Evolutionary conservation across 805 yeast species (phyloP), one percentile per base, ranked within the genome.

Genomic region (Lipomyces yamadae): DNA sequence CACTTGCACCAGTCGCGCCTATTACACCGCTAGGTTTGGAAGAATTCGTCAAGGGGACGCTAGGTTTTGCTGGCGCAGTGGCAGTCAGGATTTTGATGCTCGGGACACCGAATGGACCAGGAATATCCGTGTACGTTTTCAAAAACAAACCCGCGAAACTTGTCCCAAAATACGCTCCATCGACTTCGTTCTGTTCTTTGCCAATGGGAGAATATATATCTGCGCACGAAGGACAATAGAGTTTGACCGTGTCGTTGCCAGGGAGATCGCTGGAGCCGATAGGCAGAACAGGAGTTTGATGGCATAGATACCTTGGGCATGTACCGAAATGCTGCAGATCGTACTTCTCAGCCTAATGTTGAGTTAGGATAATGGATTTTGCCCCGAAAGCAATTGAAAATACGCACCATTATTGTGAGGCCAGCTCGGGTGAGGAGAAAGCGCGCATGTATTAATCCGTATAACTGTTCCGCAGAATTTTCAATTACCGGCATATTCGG

Each of bases 111-210:
- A 56, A 60, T 30, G 70, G 64, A 13, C 70, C 65, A 2, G 73
- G 72, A 60, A 92, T 85, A 70, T 92, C 98, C n/a, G 95, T 92
- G 79, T 89, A 92, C 84, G 91, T 89, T 76, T 92, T 90, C 68
- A 95, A 86, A 74, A 95, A 90, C 72, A 95, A 84, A 1, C 97
- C 98, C 0, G 97, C 95, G 80, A 95, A 95, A 45, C 96, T 88
- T 0, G 98, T 92, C 4, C 99, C 98, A 81, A 96, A 95, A 74
- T 89, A 95, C 0, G 98, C 97, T 4, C 99, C 99, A 78, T 95
- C 99, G 55, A 95, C 86, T 75, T 91, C 91, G 65, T 90, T 80
- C 78, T 91, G 93, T 69, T 97, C 83, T n/a, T 93, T 87, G 64
- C 92, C 88, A 64, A 89, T 86, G 1, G 98, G 98, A 60, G 92